phyloP scores from a whole-genome alignment of 129 eudicot genomes.

The Centella asiatica region DNA sequence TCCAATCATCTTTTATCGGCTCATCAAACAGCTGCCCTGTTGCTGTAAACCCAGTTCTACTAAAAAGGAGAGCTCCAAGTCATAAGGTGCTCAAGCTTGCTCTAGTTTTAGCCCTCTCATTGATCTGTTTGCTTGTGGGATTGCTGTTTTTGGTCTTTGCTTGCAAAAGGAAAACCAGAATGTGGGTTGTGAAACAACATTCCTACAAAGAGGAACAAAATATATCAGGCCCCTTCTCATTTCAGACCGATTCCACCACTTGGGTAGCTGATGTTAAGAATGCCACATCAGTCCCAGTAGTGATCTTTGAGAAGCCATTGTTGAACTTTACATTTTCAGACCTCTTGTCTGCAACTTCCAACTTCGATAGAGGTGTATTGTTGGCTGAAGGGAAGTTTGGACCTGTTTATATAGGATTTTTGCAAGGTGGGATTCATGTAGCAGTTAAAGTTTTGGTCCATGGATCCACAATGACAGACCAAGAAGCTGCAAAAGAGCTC shows the following conservation, averaged over 20 bases:
- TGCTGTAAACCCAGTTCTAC: constrained; percentile 66
- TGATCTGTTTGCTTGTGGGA: constrained; percentile 47
- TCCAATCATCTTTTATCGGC: constrained; percentile 56
- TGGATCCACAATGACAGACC: constrained; percentile 72
- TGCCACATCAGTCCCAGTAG: constrained; percentile 67
- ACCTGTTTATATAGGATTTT: constrained; percentile 67
- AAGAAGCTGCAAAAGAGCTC: constrained; percentile 77
- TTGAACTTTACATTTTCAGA: constrained; percentile 73
- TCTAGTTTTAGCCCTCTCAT: constrained; percentile 40
- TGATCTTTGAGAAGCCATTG: constrained; percentile 86
- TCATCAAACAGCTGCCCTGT: constrained; percentile 62
- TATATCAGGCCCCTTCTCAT: constrained; percentile 80
- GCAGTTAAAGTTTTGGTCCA: constrained; percentile 73
- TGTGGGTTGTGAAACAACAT: constrained; percentile 60
- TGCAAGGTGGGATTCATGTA: constrained; percentile 68
- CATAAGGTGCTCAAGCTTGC: constrained; percentile 69
- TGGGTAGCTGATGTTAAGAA: constrained; percentile 88
- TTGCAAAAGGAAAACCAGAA: constrained; percentile 52
- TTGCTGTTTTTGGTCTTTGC: constrained; percentile 59
- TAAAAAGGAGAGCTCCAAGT: constrained; percentile 33
- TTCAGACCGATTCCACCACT: constrained; percentile 83
- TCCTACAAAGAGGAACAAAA: constrained; percentile 49
- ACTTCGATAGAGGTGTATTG: constrained; percentile 61
- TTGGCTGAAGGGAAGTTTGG: constrained; percentile 80
- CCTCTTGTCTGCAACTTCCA: constrained; percentile 76